Evolutionary conservation across 2,329 filamentous ascomycete genomes (phyloP), one percentile per base, ranked within the genome.

Genomic region (Aspergillus transmontanensis): DNA sequence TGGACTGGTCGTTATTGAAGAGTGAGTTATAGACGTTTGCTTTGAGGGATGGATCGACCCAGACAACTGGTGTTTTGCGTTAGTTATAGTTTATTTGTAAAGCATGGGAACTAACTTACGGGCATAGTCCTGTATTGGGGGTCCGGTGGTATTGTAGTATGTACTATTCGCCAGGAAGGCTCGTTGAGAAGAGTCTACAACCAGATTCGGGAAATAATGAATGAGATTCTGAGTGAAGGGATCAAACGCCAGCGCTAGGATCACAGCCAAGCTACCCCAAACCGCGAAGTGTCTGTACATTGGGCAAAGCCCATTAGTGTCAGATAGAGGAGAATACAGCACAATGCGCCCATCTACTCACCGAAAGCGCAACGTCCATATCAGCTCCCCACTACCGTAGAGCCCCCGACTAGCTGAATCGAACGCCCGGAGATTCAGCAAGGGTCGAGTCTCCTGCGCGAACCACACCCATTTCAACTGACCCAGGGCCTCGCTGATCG

Each of bases 381-480:
- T 36, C 30, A 69, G 46, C 16, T 56, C 51, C 10, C 53, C 21
- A 30, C 65, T 66, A 1, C 67, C 65, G n/a, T 39, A 64, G 7
- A 63, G 30, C 2, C 64, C 65, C 3, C 65, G 60, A 32, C 65
- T 69, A 2, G 67, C 65, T 0, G 56, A 59, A 50, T 69, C 67
- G 45, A 67, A 69, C 1, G 36, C 23, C 4, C 48, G 23, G 6
- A 69, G 50, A 46, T 67, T 43, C 2, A 14, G 32, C 9, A 67
- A 21, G 2, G 67, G 61, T 14, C 57, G 64, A 0, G 10, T 28
- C 39, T 46, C 50, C 39, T 63, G 64, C 7, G 60, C 36, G 30
- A 68, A 66, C 67, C 67, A 69, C 6, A 66, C 64, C 67, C 65
- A 69, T 43, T 69, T 69, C 5, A 64, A n/a, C 46, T 68, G 65